phyloP scores from a whole-genome alignment of 2,329 filamentous ascomycete species.

The Trichoderma aggressivum region DNA sequence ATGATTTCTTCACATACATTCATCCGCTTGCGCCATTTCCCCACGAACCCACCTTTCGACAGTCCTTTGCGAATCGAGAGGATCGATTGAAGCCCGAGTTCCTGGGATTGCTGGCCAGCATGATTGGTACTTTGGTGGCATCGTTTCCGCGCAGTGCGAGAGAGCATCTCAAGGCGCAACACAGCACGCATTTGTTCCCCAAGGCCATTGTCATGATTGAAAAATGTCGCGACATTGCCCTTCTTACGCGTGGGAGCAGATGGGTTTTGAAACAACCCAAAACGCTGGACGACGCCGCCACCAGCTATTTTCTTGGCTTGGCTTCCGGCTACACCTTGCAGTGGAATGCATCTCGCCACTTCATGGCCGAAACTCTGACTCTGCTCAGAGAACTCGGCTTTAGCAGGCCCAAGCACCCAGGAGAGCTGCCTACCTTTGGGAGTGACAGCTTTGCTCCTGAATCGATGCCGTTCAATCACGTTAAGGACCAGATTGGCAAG shows the following conservation, averaged over 20 bases:
- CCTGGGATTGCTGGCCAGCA: conserved; percentile 67
- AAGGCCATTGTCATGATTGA: conserved; percentile 67
- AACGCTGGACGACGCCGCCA: conserved; percentile 57
- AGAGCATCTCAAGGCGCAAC: conserved; percentile 64
- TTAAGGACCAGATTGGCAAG: conserved; percentile 70
- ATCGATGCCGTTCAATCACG: conserved; percentile 58
- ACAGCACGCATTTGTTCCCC: conserved; percentile 62
- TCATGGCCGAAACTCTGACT: conserved; percentile 68
- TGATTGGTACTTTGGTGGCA: conserved; percentile 70
- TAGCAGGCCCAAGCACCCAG: conserved; percentile 51
- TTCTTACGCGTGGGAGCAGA: conserved; percentile 60
- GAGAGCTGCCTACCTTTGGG: conserved; percentile 39
- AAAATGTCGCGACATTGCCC: conserved; percentile 66
- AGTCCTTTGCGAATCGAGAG: conserved; percentile 63
- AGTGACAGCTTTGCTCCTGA: conserved; percentile 38
- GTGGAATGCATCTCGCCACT: conserved; percentile 64
- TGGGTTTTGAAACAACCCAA: conserved; percentile 47
- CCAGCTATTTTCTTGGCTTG: conserved; percentile 72
- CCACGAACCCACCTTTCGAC: conserved; percentile 73
- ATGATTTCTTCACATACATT: conserved; percentile 82
- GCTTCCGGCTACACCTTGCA: conserved; percentile 65
- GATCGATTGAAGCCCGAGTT: conserved; percentile 66
- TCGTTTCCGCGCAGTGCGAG: conserved; percentile 72
- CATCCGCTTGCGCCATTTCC: conserved; percentile 75
- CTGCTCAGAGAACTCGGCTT: conserved; percentile 66